A percentile compares a stretch with the other conserved stretches of the same genome.
phyloP scores from a whole-genome alignment of 2,329 filamentous ascomycete species.

The Aspergillus tamarii region DNA sequence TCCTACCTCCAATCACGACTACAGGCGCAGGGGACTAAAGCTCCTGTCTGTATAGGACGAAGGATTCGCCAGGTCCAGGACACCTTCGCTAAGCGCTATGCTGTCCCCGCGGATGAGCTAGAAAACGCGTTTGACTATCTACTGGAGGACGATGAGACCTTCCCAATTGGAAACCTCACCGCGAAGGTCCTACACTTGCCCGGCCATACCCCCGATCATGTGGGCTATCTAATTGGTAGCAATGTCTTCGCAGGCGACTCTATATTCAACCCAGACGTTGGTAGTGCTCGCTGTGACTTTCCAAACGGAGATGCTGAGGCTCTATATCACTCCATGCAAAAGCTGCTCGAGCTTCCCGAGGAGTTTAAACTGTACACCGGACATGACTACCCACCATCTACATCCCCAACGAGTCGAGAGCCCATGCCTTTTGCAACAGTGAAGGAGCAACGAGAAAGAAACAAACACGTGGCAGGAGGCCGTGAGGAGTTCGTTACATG shows the following conservation, averaged over 20 bases:
- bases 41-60: constrained; percentile 59
- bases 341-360: constrained; percentile 46
- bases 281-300: constrained; percentile 57
- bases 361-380: constrained; percentile 55
- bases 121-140: constrained; percentile 55
- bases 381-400: constrained; percentile 52
- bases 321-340: constrained; percentile 50
- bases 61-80: constrained; percentile 57
- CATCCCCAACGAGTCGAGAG: neutral
- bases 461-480: constrained; percentile 32
- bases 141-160: constrained; percentile 58
- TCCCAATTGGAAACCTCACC: constrained; percentile 53
- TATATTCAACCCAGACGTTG: constrained; percentile 56
- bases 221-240: constrained; percentile 59
- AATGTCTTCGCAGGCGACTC: constrained; percentile 56
- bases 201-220: constrained; percentile 64
- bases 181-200: constrained; percentile 59
- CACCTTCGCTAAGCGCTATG: constrained; percentile 55
- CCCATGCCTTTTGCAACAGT: constrained; percentile 35
- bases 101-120: constrained; percentile 49
- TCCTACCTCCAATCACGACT: constrained; percentile 57
- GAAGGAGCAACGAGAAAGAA: constrained; percentile 12
- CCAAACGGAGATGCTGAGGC: constrained; percentile 51
- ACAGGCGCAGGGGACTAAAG: constrained; percentile 29
- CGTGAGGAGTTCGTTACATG: constrained; percentile 37